Percentiles rank a stretch among this genome's conserved stretches.
These are phyloP conservation scores for Schizothecium vesticola DNA, from an alignment of 495 filamentous ascomycete species.

Conservation along the genomic window DNA sequence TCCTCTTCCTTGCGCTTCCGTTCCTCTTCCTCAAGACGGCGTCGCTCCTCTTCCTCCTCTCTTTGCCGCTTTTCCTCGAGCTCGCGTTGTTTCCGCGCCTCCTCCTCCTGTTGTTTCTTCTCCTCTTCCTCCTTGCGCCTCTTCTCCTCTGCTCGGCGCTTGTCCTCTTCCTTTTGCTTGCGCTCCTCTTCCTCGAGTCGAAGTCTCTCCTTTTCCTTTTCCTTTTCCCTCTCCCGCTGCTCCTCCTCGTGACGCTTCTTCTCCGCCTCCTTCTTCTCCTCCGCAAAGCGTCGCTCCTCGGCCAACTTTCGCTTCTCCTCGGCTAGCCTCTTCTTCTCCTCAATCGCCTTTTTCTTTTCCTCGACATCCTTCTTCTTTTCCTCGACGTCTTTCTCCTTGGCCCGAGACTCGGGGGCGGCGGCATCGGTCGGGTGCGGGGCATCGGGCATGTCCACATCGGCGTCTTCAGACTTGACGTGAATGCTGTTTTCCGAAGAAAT, in stretches of 20 bases:
- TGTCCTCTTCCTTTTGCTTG: conserved; percentile 41
- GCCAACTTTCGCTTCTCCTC: conserved; percentile 11
- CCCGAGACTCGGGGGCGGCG: conserved; percentile 34
- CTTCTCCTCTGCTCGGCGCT: conserved; percentile 44
- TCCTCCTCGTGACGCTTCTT: conserved; percentile 30
- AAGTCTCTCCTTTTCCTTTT: conserved; percentile 33
- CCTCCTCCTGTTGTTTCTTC: conserved; percentile 25
- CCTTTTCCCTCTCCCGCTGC: conserved; percentile 20
- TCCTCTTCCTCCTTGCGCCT: conserved; percentile 22
- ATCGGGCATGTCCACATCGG: conserved; percentile 45
- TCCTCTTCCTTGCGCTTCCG: conserved; percentile 47
- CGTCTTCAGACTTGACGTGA: conserved; percentile 43
- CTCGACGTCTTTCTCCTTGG: conserved; percentile 45
- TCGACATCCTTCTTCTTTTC: conserved; percentile 37
- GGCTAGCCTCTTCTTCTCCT: conserved; percentile 25
- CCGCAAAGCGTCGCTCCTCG: conserved; percentile 35
- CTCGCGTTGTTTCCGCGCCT: conserved; percentile 28
- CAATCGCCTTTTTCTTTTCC: conserved; percentile 27
- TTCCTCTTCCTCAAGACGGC: background rate
- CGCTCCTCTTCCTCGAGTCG: conserved; percentile 29
- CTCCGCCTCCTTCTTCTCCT: conserved; percentile 32
- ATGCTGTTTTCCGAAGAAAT: conserved; percentile 40
- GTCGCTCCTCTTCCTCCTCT: conserved; percentile 25
- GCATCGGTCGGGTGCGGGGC: conserved; percentile 24
- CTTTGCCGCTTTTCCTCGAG: conserved; percentile 24